These are phyloP conservation scores for Metschnikowia gruessii DNA, from an alignment of 805 yeast species.

Conservation along the genomic window DNA sequence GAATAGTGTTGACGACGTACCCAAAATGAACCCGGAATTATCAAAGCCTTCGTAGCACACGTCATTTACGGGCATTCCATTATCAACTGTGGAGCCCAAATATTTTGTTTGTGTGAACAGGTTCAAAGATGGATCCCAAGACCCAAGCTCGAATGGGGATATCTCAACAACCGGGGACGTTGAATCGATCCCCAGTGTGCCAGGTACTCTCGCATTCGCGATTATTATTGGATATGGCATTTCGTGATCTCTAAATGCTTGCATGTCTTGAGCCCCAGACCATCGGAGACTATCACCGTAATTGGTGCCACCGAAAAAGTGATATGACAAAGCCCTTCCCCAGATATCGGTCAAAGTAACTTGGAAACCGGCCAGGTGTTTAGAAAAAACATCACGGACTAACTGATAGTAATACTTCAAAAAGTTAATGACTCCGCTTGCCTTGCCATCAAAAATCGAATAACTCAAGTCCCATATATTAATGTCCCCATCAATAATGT, in stretches of 20 bases:
- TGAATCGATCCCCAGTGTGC: constrained; percentile 25
- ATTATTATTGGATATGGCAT: constrained; percentile 52
- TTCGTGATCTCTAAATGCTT: constrained; percentile 24
- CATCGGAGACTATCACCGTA: constrained; percentile 19
- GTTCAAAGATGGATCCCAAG: constrained; percentile 51
- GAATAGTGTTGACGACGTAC: constrained; percentile 61
- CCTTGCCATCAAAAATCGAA: constrained; percentile 33
- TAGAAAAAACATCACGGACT: constrained; percentile 25
- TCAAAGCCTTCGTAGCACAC: constrained; percentile 52
- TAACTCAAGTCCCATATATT: constrained; percentile 33
- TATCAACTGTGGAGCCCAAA: constrained; percentile 46
- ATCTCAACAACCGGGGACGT: constrained; percentile 52
- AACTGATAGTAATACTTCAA: constrained; percentile 22
- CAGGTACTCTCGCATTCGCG: constrained; percentile 39
- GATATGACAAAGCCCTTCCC: constrained; percentile 39
- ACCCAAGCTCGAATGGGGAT: constrained; percentile 64
- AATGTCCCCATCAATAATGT: constrained; percentile 23
- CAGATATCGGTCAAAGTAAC: constrained; percentile 37
- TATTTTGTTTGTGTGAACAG: constrained; percentile 49
- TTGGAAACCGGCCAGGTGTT: constrained; percentile 33
- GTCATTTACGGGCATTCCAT: constrained; percentile 40
- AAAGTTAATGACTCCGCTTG: constrained; percentile 25
- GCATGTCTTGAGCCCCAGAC: constrained; percentile 20
- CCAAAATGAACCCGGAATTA: constrained; percentile 56
- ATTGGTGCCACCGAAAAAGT: constrained; percentile 30